Percentiles rank a stretch among this genome's conserved stretches.
These are phyloP conservation scores for Triangularia setosa DNA, from an alignment of 2,329 filamentous ascomycete genomes.

Conservation along the genomic window DNA sequence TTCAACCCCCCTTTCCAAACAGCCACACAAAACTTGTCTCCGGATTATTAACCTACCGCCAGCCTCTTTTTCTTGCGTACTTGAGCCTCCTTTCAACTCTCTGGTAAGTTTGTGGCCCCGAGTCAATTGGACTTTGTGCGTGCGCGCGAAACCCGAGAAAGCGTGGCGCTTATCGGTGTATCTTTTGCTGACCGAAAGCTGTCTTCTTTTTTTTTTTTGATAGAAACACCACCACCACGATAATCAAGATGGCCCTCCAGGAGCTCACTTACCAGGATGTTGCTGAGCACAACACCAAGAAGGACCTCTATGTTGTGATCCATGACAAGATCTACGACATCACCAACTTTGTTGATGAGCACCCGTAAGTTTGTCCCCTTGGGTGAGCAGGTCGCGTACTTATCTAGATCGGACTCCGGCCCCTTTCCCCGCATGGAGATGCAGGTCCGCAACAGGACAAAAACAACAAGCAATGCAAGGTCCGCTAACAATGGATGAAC, in stretches of 20 bases:
- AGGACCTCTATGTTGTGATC: constrained; percentile 85
- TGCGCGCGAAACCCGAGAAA: background rate
- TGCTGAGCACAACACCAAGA: constrained; percentile 84
- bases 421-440: constrained; percentile 16
- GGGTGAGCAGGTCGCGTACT: constrained; percentile 1
- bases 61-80: constrained; percentile 7
- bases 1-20: background rate
- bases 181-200: constrained; percentile 20
- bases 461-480: background rate
- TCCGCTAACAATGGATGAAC: constrained; percentile 28
- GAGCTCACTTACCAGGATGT: constrained; percentile 77
- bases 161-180: background rate
- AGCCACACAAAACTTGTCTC: constrained; percentile 7
- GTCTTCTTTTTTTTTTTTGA: constrained; percentile 11
- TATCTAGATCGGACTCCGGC: constrained; percentile 6
- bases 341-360: constrained; percentile 90
- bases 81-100: constrained; percentile 14
- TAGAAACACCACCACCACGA: constrained; percentile 15
- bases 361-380: constrained; percentile 59
- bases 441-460: background rate
- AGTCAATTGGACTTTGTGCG: constrained; percentile 7
- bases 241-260: constrained; percentile 38
- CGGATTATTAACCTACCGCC: constrained; percentile 5
- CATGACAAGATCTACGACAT: constrained; percentile 96
- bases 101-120: constrained; percentile 6